A percentile compares a stretch with the other conserved stretches of the same genome.
Evolutionary conservation across 2,329 filamentous ascomycete species (phyloP).

Genomic region (Setomelanomma holmii): DNA sequence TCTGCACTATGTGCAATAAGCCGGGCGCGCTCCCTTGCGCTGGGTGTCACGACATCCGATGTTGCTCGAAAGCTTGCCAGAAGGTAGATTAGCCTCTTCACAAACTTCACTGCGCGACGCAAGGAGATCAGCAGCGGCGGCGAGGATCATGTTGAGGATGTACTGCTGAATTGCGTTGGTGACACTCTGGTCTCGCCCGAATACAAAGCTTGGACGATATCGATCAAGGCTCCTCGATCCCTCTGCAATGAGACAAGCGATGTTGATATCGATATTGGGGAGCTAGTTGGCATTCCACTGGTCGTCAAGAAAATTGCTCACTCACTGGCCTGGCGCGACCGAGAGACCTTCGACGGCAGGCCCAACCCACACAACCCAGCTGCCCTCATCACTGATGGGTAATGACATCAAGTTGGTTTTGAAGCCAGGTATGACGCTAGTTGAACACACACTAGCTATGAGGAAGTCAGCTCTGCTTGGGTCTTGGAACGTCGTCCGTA

Average conservation of each 20-base stretch:
- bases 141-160: no score
- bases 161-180: no score
- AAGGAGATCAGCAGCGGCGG: no score
- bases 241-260: neutral
- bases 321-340: neutral
- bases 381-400: neutral
- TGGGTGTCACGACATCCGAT: constrained; percentile 11
- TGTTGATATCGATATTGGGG: constrained; percentile 5
- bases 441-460: neutral
- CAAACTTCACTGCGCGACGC: neutral
- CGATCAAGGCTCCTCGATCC: neutral
- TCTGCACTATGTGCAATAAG: constrained; percentile 3
- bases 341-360: neutral
- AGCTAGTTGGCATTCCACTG: constrained; percentile 13
- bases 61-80: constrained; percentile 24
- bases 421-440: neutral
- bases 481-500: neutral
- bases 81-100: neutral
- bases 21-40: constrained; percentile 1
- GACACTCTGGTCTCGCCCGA: neutral
- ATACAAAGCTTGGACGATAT: neutral
- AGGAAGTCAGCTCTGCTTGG: neutral
- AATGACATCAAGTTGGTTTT: no score
- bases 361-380: neutral
- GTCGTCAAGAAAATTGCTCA: neutral